These are phyloP conservation scores for Grosmannia penicillata DNA, from an alignment of 2,329 filamentous ascomycete genomes.

Conservation along the genomic window DNA sequence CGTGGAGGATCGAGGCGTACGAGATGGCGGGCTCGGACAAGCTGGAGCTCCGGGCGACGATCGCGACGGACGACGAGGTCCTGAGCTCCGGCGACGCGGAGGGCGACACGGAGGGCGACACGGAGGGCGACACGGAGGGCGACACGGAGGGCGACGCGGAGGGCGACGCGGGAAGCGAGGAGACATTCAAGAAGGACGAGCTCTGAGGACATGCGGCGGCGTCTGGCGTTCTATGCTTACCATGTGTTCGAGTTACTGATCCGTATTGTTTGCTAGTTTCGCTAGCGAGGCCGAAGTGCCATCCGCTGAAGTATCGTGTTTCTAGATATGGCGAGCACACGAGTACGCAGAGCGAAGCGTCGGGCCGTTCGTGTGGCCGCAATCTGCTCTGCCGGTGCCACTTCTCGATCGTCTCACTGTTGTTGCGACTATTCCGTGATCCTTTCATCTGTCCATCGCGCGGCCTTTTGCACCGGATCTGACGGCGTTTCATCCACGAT, in stretches of 20 bases:
- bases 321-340: no score
- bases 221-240: not conserved
- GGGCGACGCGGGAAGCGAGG: constrained; percentile 28
- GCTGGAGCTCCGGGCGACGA: constrained; percentile 54
- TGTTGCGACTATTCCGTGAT: no score
- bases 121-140: not conserved
- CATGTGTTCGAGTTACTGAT: not conserved
- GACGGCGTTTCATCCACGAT: no score
- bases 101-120: not conserved
- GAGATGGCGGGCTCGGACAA: constrained; percentile 45
- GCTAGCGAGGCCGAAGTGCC: no score
- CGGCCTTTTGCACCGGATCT: no score
- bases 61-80: constrained; percentile 33
- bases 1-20: constrained; percentile 71
- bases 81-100: constrained; percentile 4
- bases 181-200: constrained; percentile 32
- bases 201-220: constrained; percentile 19
- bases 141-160: constrained; percentile 1
- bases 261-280: not conserved
- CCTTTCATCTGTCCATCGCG: no score
- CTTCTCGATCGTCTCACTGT: no score
- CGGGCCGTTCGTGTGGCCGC: no score
- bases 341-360: no score
- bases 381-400: no score
- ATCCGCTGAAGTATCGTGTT: no score